Evolutionary conservation across 2,329 filamentous ascomycete species (phyloP).

Genomic region (Hysterium pulicare): DNA sequence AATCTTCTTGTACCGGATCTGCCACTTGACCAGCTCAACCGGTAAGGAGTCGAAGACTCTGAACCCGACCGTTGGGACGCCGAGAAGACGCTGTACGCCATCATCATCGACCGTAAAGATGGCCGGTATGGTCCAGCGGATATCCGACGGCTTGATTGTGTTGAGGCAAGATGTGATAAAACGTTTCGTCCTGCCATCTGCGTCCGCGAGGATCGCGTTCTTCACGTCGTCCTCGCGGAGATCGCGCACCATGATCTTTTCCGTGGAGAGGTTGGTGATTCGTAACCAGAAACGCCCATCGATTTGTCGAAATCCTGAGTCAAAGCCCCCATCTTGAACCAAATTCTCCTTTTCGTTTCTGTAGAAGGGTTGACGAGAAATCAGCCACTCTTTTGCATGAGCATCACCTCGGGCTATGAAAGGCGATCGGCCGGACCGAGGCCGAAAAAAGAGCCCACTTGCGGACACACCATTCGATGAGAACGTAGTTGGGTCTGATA

Average conservation of each 20-base stretch:
- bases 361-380: constrained; percentile 24
- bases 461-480: constrained; percentile 9
- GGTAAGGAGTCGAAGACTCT: constrained; percentile 6
- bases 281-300: constrained; percentile 57
- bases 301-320: constrained; percentile 17
- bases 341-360: constrained; percentile 2
- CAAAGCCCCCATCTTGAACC: background rate
- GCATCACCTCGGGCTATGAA: background rate
- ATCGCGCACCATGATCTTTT: constrained; percentile 38
- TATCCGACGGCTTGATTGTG: constrained; percentile 30
- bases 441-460: constrained; percentile 26
- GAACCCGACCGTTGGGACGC: constrained; percentile 28
- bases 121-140: constrained; percentile 43
- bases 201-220: background rate
- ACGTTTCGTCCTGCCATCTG: too few relatives aligned
- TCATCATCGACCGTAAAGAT: constrained; percentile 1
- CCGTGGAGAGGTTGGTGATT: constrained; percentile 33
- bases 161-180: constrained; percentile 20
- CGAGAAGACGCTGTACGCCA: constrained; percentile 18
- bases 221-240: constrained; percentile 17
- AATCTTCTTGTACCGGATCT: constrained; percentile 22
- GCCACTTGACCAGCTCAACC: constrained; percentile 13
- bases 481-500: constrained; percentile 6
- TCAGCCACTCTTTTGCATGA: constrained; percentile 20
- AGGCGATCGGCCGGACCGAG: constrained; percentile 11